phyloP scores from a whole-genome alignment of 2,329 filamentous ascomycete species.

The Daldinia eschscholtzii region DNA sequence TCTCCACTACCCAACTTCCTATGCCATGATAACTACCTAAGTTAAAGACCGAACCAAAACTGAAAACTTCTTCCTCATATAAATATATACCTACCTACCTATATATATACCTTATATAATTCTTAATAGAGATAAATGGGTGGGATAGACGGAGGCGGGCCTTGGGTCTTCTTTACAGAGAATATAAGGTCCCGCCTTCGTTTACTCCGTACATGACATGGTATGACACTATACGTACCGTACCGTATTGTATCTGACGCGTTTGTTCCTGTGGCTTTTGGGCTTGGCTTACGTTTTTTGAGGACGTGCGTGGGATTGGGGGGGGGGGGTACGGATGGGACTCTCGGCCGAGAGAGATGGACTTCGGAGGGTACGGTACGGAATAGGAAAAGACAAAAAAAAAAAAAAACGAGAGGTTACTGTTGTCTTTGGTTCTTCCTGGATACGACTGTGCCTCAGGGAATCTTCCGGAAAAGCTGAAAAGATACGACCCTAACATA shows the following conservation, averaged over 20 bases:
- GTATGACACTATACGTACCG: too few species aligned
- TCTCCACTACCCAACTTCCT: constrained; percentile 19
- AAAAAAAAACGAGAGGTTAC: not conserved
- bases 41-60: not conserved
- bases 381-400: not conserved
- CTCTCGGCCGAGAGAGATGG: not conserved
- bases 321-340: not conserved
- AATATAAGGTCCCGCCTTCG: not conserved
- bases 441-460: not conserved
- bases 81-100: too few species aligned
- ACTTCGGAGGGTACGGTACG: not conserved
- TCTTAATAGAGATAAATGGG: constrained; percentile 29
- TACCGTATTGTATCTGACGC: not conserved
- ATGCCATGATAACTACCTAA: constrained; percentile 34
- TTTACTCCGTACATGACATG: not conserved
- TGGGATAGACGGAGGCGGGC: not conserved
- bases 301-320: not conserved
- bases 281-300: not conserved
- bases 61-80: constrained; percentile 7
- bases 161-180: not conserved
- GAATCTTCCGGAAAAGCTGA: not conserved
- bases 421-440: not conserved
- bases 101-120: constrained; percentile 31
- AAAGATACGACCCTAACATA: not conserved
- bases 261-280: not conserved